These are phyloP conservation scores for Rhizophora mangle DNA, from an alignment of 345 rosid species.

Conservation along the genomic window DNA sequence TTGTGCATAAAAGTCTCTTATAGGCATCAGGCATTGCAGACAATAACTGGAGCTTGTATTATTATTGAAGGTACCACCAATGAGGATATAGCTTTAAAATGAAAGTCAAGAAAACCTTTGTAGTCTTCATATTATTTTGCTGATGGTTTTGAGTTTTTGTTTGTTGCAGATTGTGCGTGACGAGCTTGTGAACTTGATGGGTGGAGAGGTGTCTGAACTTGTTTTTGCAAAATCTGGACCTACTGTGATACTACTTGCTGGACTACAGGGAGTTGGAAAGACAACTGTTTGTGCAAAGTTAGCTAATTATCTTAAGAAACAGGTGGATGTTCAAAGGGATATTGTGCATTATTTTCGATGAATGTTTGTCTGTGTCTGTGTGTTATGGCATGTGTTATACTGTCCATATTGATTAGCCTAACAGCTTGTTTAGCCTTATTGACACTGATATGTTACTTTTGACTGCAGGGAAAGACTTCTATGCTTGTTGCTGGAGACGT, in stretches of 20 bases:
- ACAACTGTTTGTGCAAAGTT: conserved; percentile 94
- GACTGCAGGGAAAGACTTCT: conserved; percentile 75
- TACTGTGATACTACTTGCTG: conserved; percentile 85
- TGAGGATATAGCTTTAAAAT: neutral
- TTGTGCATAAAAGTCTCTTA: neutral
- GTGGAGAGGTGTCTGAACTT: conserved; percentile 93
- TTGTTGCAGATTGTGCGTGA: conserved; percentile 68
- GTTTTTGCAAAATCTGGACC: conserved; percentile 79
- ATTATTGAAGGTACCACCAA: neutral
- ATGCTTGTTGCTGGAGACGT: conserved; percentile 99
- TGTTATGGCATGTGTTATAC: neutral
- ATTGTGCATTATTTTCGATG: neutral
- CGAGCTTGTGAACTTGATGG: conserved; percentile 95
- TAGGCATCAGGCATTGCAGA: neutral
- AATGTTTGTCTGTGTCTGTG: neutral
- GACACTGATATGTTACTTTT: conserved; percentile 6
- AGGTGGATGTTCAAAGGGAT: conserved; percentile 39
- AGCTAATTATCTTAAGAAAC: conserved; percentile 88
- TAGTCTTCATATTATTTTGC: neutral
- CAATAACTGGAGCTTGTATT: neutral
- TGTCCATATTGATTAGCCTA: neutral
- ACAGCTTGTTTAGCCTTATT: conserved; percentile 17
- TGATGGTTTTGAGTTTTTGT: conserved; percentile 6
- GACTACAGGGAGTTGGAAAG: conserved; percentile 97
- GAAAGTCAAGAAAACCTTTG: neutral